These are phyloP conservation scores for Penstemon barbatus DNA, from an alignment of 257 asterid species.

Conservation along the genomic window DNA sequence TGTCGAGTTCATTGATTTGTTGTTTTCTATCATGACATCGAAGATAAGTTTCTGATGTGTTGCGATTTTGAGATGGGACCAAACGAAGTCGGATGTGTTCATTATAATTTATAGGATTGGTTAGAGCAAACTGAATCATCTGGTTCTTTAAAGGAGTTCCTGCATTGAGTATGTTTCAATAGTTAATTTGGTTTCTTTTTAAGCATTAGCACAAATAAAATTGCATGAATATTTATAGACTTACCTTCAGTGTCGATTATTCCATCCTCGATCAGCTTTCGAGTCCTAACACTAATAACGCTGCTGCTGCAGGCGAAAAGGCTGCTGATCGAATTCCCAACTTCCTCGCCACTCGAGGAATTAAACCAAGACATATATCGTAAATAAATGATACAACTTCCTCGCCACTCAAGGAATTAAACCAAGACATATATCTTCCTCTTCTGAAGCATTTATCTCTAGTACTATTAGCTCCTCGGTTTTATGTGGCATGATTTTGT, in stretches of 20 bases:
- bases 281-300: slow-evolving; percentile 43
- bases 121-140: slow-evolving; percentile 27
- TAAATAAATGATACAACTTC: slow-evolving; percentile 50
- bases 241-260: slow-evolving; percentile 50
- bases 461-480: slow-evolving; percentile 40
- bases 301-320: slow-evolving; percentile 62
- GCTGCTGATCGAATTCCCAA: slow-evolving; percentile 50
- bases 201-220: too few relatives aligned
- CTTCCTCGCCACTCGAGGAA: slow-evolving; percentile 34
- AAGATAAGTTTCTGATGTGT: slow-evolving; percentile 26
- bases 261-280: slow-evolving; percentile 47
- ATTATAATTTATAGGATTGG: slow-evolving; percentile 45
- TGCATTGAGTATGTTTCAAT: background rate
- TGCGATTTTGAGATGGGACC: slow-evolving; percentile 26
- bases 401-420: slow-evolving; percentile 38
- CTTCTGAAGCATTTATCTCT: slow-evolving; percentile 27
- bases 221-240: background rate
- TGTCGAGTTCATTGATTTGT: slow-evolving; percentile 6
- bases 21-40: slow-evolving; percentile 27
- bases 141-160: slow-evolving; percentile 16
- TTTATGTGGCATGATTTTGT: slow-evolving; percentile 44
- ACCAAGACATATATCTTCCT: slow-evolving; percentile 38
- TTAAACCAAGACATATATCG: slow-evolving; percentile 50
- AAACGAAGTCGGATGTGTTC: slow-evolving; percentile 33
- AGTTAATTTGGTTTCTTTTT: background rate